Percentiles rank a stretch among this genome's conserved stretches.
phyloP scores from a whole-genome alignment of 2,329 filamentous ascomycete genomes.

The Fusarium albosuccineum region DNA sequence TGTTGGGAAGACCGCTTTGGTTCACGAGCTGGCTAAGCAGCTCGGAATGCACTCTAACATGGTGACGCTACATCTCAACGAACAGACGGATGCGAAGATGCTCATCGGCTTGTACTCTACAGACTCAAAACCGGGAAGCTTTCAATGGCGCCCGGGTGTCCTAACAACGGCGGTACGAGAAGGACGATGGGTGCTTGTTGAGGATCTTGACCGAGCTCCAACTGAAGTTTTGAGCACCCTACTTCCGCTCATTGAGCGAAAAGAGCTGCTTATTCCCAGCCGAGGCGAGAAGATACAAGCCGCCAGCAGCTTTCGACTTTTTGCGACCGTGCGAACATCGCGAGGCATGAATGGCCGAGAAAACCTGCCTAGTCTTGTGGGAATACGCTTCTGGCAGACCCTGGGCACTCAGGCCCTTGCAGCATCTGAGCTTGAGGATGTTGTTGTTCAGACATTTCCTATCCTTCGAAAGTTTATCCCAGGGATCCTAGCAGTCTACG shows the following conservation, averaged over 20 bases:
- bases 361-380: slow-evolving; percentile 80
- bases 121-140: slow-evolving; percentile 87
- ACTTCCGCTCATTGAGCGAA: slow-evolving; percentile 89
- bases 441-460: slow-evolving; percentile 79
- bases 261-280: slow-evolving; percentile 91
- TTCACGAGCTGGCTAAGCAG: slow-evolving; percentile 84
- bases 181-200: slow-evolving; percentile 96
- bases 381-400: slow-evolving; percentile 86
- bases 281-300: slow-evolving; percentile 89
- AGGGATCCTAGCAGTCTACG: slow-evolving; percentile 71
- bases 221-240: slow-evolving; percentile 95
- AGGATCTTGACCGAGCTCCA: slow-evolving; percentile 94
- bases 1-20: slow-evolving; percentile 88
- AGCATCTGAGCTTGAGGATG: slow-evolving; percentile 77
- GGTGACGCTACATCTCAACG: slow-evolving; percentile 95
- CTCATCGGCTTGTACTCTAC: slow-evolving; percentile 95
- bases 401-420: slow-evolving; percentile 77
- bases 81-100: slow-evolving; percentile 98
- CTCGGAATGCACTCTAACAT: slow-evolving; percentile 84
- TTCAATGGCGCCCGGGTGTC: slow-evolving; percentile 92
- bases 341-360: slow-evolving; percentile 75
- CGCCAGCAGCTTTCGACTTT: slow-evolving; percentile 86
- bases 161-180: slow-evolving; percentile 94
- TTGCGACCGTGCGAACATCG: slow-evolving; percentile 89
- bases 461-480: slow-evolving; percentile 73